phyloP scores from a whole-genome alignment of 164 flowering plant species.

The Platanus orientalis region DNA sequence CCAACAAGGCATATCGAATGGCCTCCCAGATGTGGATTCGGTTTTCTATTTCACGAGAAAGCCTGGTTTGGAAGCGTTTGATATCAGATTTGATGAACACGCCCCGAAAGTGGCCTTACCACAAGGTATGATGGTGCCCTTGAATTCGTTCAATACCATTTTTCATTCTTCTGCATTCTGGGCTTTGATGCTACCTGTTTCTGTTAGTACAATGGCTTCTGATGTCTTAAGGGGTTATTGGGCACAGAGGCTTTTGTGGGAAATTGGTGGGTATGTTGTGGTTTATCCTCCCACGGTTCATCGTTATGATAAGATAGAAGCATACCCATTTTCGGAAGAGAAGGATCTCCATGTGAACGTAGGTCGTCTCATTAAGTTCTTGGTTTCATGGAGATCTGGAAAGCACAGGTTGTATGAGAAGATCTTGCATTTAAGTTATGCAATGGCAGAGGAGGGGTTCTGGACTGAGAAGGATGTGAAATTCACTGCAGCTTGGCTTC shows the following conservation, averaged over 20 bases:
- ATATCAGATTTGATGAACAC: constrained; percentile 75
- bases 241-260: constrained; percentile 98
- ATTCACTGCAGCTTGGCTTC: constrained; percentile 98
- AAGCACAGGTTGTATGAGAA: constrained; percentile 83
- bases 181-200: constrained; percentile 96
- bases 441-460: constrained; percentile 94
- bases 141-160: constrained; percentile 87
- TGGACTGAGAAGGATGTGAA: constrained; percentile 87
- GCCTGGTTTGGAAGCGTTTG: constrained; percentile 70
- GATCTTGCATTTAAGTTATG: constrained; percentile 76
- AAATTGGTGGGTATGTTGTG: constrained; percentile 81
- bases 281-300: constrained; percentile 95
- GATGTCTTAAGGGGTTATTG: constrained; percentile 95
- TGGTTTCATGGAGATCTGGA: constrained; percentile 73
- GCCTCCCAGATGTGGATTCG: constrained; percentile 97
- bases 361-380: constrained; percentile 75
- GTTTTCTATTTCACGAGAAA: constrained; percentile 94
- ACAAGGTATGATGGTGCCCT: constrained; percentile 89
- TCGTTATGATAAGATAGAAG: constrained; percentile 56
- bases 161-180: constrained; percentile 94
- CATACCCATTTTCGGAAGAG: constrained; percentile 95
- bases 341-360: constrained; percentile 98
- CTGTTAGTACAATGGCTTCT: constrained; percentile 94
- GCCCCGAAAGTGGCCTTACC: constrained; percentile 96
- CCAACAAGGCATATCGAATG: constrained; percentile 95